Base-by-base conservation (phyloP, 768 basidiomycete genomes). In the Lentinula boryana region DNA sequence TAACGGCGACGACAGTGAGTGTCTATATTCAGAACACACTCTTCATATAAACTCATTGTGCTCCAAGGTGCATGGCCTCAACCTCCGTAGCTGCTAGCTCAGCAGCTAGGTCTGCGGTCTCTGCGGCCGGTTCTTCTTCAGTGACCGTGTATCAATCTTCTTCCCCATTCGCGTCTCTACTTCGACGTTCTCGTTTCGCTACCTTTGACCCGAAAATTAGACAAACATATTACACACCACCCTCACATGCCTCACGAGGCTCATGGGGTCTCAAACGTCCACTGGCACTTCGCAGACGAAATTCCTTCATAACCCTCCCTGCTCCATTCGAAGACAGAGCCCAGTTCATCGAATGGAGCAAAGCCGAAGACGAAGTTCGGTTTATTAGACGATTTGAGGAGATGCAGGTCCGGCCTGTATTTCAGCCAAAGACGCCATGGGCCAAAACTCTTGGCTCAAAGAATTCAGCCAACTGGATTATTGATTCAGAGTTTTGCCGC, bases 181-280 rank as follows among this genome's bases (percentile, higher is more conserved):
- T 95, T 53, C 86, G 89, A 32, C 84, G 86, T 49, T 93, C 93
- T 36, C 88, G 88, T 64, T 94, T 95, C 73, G 86, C 91, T 9
- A 76, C 87, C 10, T 93, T 79, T 70, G 89, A 93, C 75, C 89
- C 89, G 0, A 67, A 70, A 50, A 91, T 95, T 62, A 80, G 81
- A 50, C 92, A 93, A 67, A 83, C 91, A 18, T 95, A 93, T 73
- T 82, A 85, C 15, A 76, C 91, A 0, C 80, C 83, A 50, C 80
- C 83, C 21, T 87, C 87, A 46, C 80, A 90, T 68, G 84, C 86
- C 12, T 78, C 87, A 65, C 84, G 91, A 31, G 90, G 91, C 58
- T 82, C 93, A 75, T 95, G 85, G 83, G 93, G 93, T 23, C 76
- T 95, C 63, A 95, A 95, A 72, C 87, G 92, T 0, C 88, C 91